Base-by-base conservation (phyloP, 495 filamentous ascomycete genomes). In the Cairneyella variabilis region DNA sequence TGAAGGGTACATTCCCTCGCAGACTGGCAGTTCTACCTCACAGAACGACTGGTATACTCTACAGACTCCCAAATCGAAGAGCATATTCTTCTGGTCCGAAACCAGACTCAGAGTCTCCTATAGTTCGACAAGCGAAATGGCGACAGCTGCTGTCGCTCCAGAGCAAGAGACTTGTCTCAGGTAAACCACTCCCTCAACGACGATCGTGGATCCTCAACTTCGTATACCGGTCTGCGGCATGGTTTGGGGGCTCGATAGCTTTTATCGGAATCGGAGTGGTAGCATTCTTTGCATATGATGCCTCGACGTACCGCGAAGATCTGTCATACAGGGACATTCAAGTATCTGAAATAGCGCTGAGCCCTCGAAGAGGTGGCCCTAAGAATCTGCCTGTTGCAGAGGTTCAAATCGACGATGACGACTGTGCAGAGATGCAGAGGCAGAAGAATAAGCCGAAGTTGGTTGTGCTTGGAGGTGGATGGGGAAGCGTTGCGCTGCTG, bases 311-410 rank as follows among this genome's bases (percentile, higher is more conserved):
- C 69, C 82, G 82, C 39, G 83, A 88, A 53, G 71, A 80, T 42
- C 68, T 78, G 0, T 77, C 68, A 14, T 77, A 76, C 40, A 72
- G 72, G 52, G 92, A 97, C 59, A 81, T 96, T 57, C 79, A 83
- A 40, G 85, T 99, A 8, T 89, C 93, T 0, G 79, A 90, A 58
- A 65, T 87, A 18, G 95, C 95, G 0, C 71, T 99, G 25, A 79
- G 82, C 39, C 95, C 95, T 0, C 80, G 83, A 44, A 80, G 79
- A 18, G 95, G 95, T 26, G 95, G 95, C 0, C 95, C 93, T 0
- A 99, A 99, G 74, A 97, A 97, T 62, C 73, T 99, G 8, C 93
- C 92, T 0, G 95, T 99, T 54, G 83, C 89, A 9, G 89, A 96
- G 58, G 75, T 83, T 4, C 78, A 89, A 44, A 82, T 99, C 11